A percentile compares a stretch with the other conserved stretches of the same genome.
Conservation (phyloP, 1,284 basidiomycete species). For the Cryptococcus sp. region DNA sequence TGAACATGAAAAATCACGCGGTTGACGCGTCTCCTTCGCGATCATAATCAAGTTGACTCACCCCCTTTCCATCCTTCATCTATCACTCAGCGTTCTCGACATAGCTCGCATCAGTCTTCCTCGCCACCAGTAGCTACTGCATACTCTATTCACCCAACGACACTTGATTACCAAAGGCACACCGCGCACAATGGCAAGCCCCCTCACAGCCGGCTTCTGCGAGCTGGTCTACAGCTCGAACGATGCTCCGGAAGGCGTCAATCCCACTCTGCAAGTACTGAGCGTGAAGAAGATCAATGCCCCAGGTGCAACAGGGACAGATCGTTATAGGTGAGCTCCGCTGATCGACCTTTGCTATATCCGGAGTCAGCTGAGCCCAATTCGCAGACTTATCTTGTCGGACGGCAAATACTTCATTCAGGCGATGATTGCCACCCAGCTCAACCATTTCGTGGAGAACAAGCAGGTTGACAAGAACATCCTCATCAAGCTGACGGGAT, state of each 20-base stretch:
- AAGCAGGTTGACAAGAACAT: conserved; percentile 71
- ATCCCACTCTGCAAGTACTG: conserved; percentile 75
- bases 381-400: conserved; percentile 55
- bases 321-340: conserved; percentile 50
- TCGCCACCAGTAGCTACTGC: conserved; percentile 4
- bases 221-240: conserved; percentile 31
- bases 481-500: conserved; percentile 71
- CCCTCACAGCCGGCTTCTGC: conserved; percentile 46
- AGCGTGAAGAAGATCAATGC: conserved; percentile 72
- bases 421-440: conserved; percentile 92
- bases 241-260: conserved; percentile 47
- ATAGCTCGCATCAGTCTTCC: conserved; percentile 2
- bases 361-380: conserved; percentile 9
- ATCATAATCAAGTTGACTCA: conserved; percentile 9
- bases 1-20: conserved; percentile 4
- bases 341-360: too few relatives aligned
- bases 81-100: background rate
- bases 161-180: background rate
- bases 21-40: conserved; percentile 18
- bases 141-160: conserved; percentile 2
- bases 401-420: conserved; percentile 83
- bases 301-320: conserved; percentile 40
- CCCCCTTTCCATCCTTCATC: conserved; percentile 8
- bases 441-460: conserved; percentile 74
- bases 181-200: conserved; percentile 31